These are phyloP conservation scores for Metarhizium rileyi DNA, from an alignment of 2,329 filamentous ascomycete species.

Conservation along the genomic window DNA sequence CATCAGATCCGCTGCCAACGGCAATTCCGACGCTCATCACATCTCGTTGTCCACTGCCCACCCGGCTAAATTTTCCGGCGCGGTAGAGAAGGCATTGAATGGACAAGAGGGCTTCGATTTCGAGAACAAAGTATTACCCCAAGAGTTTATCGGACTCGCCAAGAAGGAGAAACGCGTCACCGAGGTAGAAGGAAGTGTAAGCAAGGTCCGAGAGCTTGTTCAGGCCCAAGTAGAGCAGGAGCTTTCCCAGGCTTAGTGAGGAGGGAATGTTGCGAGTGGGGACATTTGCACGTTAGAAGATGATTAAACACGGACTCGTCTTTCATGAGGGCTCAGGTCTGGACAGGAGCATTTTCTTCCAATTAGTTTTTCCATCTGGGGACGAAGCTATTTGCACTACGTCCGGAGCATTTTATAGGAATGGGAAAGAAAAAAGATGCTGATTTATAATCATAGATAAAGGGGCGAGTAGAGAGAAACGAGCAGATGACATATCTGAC, in stretches of 20 bases:
- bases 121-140: slow-evolving; percentile 61
- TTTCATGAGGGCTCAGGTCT: background rate
- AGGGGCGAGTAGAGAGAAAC: no score
- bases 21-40: slow-evolving; percentile 47
- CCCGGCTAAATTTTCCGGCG: slow-evolving; percentile 85
- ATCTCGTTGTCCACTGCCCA: slow-evolving; percentile 89
- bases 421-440: background rate
- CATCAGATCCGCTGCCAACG: slow-evolving; percentile 52
- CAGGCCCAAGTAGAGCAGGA: slow-evolving; percentile 62
- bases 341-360: background rate
- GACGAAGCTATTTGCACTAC: background rate
- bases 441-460: no score
- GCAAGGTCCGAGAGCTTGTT: slow-evolving; percentile 66
- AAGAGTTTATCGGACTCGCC: slow-evolving; percentile 73
- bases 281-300: background rate
- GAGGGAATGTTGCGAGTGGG: background rate
- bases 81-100: slow-evolving; percentile 70
- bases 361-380: background rate
- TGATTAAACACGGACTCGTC: background rate
- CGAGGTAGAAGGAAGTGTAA: slow-evolving; percentile 60
- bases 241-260: slow-evolving; percentile 27
- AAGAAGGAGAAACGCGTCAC: slow-evolving; percentile 65
- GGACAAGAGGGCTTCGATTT: slow-evolving; percentile 67
- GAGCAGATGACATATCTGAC: no score
- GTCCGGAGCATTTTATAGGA: background rate